Base-by-base conservation (phyloP, 306 rosid species). In the Rosa chinensis region DNA sequence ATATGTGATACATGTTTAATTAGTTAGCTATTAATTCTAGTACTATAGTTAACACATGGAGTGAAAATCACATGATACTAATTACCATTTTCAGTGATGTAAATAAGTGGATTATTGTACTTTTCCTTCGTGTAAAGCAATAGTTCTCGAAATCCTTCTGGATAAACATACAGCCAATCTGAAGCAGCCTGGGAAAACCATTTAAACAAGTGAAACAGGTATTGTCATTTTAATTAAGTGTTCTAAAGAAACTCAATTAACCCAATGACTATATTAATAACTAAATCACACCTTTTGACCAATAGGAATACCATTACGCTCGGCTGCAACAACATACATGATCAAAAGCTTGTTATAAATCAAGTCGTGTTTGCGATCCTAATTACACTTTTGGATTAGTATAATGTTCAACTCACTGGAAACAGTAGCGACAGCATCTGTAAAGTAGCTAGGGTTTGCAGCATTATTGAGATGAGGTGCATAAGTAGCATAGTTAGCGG, bases 81-180 rank as follows among this genome's bases (percentile, higher is more conserved):
- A 72, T 78, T 80, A 86, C 87, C 89, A 45, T 83, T 86, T 52
- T 83, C 89, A 10, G 85, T 83, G 32, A 86, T 77, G 61, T 86
- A 86, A 44, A 83, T 80, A 10, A 70, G 8, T 67, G 85, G 87
- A 71, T 83, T 40, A n/a, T 86, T 69, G 68, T 77, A 86, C 48
- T 80, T 83, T 4, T 17, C 67, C 68, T 80, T 83, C 6, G 77
- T 77, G 76, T 86, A 86, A 23, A 73, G 53, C 50, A 83, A 49
- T 44, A 80, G 63, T 6, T 86, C 81, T 43, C 68, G 50, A 63
- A 85, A 37, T 78, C 86, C 82, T 49, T 12, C 32, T 13, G 86
- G 80, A 28, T 79, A 85, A 50, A 82, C 66, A 28, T 39, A 49
- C 6, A 82, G 72, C 86, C 82, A 85, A 21, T 39, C 77, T 9